Evolutionary conservation across 2,329 filamentous ascomycete species (phyloP).

Genomic region (Phialophora verrucosa): DNA sequence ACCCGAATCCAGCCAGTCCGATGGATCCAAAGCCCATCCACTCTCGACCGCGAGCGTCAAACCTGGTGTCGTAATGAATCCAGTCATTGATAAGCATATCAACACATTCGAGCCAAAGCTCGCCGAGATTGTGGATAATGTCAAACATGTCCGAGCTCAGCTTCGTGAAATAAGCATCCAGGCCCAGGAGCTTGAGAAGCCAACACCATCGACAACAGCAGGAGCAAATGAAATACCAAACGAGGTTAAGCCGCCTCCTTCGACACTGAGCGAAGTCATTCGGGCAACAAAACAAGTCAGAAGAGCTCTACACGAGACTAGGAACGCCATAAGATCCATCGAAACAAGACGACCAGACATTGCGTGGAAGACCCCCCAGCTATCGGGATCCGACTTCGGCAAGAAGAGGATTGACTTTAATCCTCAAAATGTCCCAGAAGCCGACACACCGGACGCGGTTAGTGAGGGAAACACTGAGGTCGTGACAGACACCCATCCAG

Average conservation of each 20-base stretch:
- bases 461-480: not conserved
- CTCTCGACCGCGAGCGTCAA: constrained; percentile 34
- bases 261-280: constrained; percentile 28
- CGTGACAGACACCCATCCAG: not conserved
- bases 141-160: constrained; percentile 24
- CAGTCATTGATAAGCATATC: constrained; percentile 34
- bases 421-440: not conserved
- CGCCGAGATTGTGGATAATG: constrained; percentile 32
- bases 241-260: constrained; percentile 1
- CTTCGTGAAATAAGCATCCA: constrained; percentile 13
- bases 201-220: not conserved
- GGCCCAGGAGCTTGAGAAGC: not conserved
- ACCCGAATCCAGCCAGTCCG: not conserved
- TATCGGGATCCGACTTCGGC: constrained; percentile 24
- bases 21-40: constrained; percentile 22
- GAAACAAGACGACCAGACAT: constrained; percentile 26
- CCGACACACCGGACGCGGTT: not conserved
- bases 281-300: constrained; percentile 32
- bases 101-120: constrained; percentile 35
- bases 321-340: constrained; percentile 26
- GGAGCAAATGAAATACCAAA: not conserved
- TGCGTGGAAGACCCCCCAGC: constrained; percentile 27
- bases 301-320: constrained; percentile 31
- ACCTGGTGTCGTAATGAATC: constrained; percentile 33
- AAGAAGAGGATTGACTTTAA: constrained; percentile 29